Percentiles rank a stretch among this genome's conserved stretches.
Conservation (phyloP, 164 flowering plant species). For the Saururus chinensis region DNA sequence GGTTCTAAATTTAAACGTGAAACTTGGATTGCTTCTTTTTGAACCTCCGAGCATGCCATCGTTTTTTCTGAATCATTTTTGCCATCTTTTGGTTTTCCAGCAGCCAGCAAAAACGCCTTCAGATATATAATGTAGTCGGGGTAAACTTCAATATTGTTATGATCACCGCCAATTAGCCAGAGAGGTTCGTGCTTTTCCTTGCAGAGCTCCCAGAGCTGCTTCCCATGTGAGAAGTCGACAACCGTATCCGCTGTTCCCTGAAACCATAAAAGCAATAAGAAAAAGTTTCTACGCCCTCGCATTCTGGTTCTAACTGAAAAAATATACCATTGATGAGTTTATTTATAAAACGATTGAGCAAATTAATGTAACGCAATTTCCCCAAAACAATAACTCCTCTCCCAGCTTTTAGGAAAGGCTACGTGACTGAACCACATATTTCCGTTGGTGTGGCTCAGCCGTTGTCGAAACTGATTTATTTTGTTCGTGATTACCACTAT, state of each 20-base stretch:
- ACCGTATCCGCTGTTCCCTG: constrained; percentile 96
- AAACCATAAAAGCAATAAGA: not conserved
- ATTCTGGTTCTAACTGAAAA: not conserved
- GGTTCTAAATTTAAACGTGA: constrained; percentile 31
- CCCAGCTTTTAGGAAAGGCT: too few species aligned
- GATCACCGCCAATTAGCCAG: constrained; percentile 92
- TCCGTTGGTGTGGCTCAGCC: not conserved
- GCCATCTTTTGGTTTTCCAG: constrained; percentile 48
- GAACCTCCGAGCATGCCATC: constrained; percentile 23
- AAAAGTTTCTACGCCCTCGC: not conserved
- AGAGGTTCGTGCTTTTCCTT: constrained; percentile 79
- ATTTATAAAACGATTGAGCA: too few species aligned
- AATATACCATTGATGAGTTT: too few species aligned
- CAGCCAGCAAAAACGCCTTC: constrained; percentile 57
- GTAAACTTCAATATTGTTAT: constrained; percentile 84
- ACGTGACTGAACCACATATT: too few species aligned
- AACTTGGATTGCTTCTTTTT: constrained; percentile 26
- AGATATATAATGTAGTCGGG: constrained; percentile 82
- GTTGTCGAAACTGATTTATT: too few species aligned
- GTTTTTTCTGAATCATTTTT: constrained; percentile 29
- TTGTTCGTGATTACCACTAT: not conserved
- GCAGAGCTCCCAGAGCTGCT: constrained; percentile 78
- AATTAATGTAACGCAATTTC: too few species aligned
- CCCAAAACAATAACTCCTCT: too few species aligned
- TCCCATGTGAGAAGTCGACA: constrained; percentile 87